These are phyloP conservation scores for Aureobasidium leucospermi DNA, from an alignment of 2,329 filamentous ascomycete genomes.

Conservation along the genomic window DNA sequence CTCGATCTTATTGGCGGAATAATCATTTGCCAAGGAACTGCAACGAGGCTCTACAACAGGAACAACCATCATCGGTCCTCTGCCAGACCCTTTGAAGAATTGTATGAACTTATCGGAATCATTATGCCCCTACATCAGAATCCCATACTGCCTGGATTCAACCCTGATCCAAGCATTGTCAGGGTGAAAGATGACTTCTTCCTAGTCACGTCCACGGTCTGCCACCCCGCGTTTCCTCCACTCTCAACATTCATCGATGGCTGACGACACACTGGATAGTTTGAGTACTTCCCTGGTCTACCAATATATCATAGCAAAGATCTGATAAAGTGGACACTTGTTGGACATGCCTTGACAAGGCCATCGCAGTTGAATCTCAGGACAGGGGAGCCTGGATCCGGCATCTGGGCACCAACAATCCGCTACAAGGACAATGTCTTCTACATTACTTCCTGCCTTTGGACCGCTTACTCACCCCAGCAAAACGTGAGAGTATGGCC, in stretches of 20 bases:
- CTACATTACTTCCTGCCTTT: conserved; percentile 42
- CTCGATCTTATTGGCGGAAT: too few species aligned
- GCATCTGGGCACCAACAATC: conserved; percentile 43
- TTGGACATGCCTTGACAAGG: conserved; percentile 46
- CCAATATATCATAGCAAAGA: conserved; percentile 53
- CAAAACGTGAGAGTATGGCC: conserved; percentile 42
- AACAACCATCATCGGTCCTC: too few species aligned
- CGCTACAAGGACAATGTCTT: conserved; percentile 38
- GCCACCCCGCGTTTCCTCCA: background rate
- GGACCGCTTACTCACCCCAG: conserved; percentile 37
- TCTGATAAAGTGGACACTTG: conserved; percentile 46
- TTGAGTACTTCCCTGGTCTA: conserved; percentile 56
- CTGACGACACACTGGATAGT: conserved; percentile 24
- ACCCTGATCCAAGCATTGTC: conserved; percentile 53
- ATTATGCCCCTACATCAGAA: conserved; percentile 26
- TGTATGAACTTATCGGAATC: background rate
- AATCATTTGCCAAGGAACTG: too few species aligned
- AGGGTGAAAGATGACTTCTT: conserved; percentile 47
- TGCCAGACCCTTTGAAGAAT: too few species aligned
- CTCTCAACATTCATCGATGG: background rate
- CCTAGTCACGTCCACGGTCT: conserved; percentile 48
- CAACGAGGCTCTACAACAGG: too few species aligned
- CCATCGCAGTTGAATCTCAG: conserved; percentile 46
- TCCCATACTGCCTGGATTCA: conserved; percentile 53
- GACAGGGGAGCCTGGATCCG: conserved; percentile 45